Evolutionary conservation across 2,329 filamentous ascomycete genomes (phyloP).

Genomic region (Claviceps monticola): DNA sequence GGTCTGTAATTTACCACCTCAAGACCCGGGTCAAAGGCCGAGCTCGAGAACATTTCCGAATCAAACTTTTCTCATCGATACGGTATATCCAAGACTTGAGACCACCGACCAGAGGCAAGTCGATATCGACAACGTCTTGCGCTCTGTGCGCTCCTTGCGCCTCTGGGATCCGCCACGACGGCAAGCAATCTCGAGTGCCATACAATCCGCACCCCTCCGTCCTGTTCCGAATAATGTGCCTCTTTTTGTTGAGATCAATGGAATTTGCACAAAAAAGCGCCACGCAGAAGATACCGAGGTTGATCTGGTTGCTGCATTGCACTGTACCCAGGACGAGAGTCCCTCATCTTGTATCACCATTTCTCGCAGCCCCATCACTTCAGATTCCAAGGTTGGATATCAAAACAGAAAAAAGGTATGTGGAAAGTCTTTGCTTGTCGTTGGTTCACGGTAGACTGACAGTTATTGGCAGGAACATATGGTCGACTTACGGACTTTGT

Average conservation of each 20-base stretch:
- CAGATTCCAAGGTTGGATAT: slow-evolving; percentile 1
- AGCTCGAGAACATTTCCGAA: neutral
- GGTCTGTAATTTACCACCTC: neutral
- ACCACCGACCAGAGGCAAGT: neutral
- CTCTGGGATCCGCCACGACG: neutral
- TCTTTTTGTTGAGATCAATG: slow-evolving; percentile 13
- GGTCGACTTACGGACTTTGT: slow-evolving; percentile 9
- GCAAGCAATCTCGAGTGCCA: neutral
- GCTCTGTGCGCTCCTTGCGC: neutral
- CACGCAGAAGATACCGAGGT: slow-evolving; percentile 17
- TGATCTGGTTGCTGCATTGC: slow-evolving; percentile 15
- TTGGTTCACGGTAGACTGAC: neutral
- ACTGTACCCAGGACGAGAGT: slow-evolving; percentile 2
- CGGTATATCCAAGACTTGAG: slow-evolving; percentile 1
- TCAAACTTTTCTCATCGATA: slow-evolving; percentile 3
- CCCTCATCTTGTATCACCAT: slow-evolving; percentile 4
- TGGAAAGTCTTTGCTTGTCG: neutral
- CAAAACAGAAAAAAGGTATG: slow-evolving; percentile 2
- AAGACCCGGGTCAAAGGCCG: neutral
- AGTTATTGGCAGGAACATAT: slow-evolving; percentile 9
- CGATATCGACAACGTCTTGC: slow-evolving; percentile 1
- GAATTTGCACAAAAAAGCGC: slow-evolving; percentile 16
- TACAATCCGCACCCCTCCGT: neutral
- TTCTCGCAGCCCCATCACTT: neutral
- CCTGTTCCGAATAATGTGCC: neutral